Percentiles rank a stretch among this genome's conserved stretches.
Evolutionary conservation across 1,139 yeast species (phyloP).

Genomic region (Diutina catenulata): DNA sequence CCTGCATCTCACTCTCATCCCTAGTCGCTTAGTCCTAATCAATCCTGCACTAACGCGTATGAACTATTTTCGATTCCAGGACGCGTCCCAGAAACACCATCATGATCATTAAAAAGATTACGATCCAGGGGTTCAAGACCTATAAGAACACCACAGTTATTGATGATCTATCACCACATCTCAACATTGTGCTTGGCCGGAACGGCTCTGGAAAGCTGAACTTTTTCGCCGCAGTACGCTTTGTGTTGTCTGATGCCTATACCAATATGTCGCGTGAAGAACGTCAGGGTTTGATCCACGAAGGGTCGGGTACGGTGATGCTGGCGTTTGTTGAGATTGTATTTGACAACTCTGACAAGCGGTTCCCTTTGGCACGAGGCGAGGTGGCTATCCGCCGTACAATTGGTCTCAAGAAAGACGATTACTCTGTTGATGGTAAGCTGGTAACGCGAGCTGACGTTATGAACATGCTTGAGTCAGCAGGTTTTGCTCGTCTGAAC

Average conservation of each 20-base stretch:
- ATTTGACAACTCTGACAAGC: slow-evolving; percentile 68
- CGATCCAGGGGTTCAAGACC: slow-evolving; percentile 90
- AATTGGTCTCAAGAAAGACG: slow-evolving; percentile 87
- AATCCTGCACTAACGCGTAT: too few species aligned
- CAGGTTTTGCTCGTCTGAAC: slow-evolving; percentile 83
- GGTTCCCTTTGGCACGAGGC: slow-evolving; percentile 58
- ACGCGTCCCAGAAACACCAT: not conserved
- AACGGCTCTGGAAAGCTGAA: slow-evolving; percentile 97
- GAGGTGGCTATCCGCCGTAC: slow-evolving; percentile 77
- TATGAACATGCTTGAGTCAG: slow-evolving; percentile 75
- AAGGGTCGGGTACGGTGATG: slow-evolving; percentile 86
- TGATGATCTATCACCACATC: slow-evolving; percentile 66
- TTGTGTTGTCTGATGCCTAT: slow-evolving; percentile 85
- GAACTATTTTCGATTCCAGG: too few species aligned
- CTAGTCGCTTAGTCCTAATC: too few species aligned
- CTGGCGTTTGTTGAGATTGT: slow-evolving; percentile 87
- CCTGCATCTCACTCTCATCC: too few species aligned
- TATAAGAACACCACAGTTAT: slow-evolving; percentile 76
- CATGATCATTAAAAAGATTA: slow-evolving; percentile 38
- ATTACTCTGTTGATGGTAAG: slow-evolving; percentile 68
- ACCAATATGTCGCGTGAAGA: slow-evolving; percentile 83
- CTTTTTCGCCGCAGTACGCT: slow-evolving; percentile 90
- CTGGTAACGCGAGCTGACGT: slow-evolving; percentile 75
- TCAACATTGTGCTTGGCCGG: slow-evolving; percentile 87
- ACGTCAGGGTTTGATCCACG: slow-evolving; percentile 78